Base-by-base conservation (phyloP, 1,284 basidiomycete genomes). In the Trichosporon coremiiforme region DNA sequence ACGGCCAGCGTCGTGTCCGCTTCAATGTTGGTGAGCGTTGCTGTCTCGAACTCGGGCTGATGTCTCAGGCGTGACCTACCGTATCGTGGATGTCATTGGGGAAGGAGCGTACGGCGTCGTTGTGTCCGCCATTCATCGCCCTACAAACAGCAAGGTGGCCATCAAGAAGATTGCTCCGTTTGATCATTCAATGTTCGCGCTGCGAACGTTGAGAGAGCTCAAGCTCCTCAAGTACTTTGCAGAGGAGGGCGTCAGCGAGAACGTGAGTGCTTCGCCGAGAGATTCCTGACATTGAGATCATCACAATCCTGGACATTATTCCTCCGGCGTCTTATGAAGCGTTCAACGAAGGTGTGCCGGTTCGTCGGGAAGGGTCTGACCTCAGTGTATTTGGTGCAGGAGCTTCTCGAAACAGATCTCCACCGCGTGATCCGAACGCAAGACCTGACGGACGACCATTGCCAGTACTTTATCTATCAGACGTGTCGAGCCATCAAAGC, bases 111-210 rank as follows among this genome's bases (percentile, higher is more conserved):
- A 85, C 69, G 84, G 93, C 64, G 88, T 93, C 73, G 94, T 95
- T 53, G 76, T 92, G 78, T 93, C 91, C 31, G 93, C 93, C 2
- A 86, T 94, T 1, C 93, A 95, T 79, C 84, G 88, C 76, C 90
- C 91, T 10, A 92, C 89, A 67, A 89, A 90, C 65, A 88, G 90
- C 67, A 91, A 91, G 80, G 91, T 94, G 68, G 92, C 92, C 66
- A 93, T 93, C 85, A 93, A 94, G 87, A 93, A 93, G 87, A 93
- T 95, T 84, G 89, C 91, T 6, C 93, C 93, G 0, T 95, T 95
- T 75, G 93, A 95, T 81, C 93, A 95, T 79, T 91, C 91, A 20
- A 93, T 95, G 91, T 95, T 94, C 82, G 92, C 91, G 76, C 85
- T 94, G 68, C 86, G 93, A 62, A 95, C 93, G 0, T 86, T 95